Conservation (phyloP, 1,284 basidiomycete genomes). For the Apiotrichum porosum region DNA sequence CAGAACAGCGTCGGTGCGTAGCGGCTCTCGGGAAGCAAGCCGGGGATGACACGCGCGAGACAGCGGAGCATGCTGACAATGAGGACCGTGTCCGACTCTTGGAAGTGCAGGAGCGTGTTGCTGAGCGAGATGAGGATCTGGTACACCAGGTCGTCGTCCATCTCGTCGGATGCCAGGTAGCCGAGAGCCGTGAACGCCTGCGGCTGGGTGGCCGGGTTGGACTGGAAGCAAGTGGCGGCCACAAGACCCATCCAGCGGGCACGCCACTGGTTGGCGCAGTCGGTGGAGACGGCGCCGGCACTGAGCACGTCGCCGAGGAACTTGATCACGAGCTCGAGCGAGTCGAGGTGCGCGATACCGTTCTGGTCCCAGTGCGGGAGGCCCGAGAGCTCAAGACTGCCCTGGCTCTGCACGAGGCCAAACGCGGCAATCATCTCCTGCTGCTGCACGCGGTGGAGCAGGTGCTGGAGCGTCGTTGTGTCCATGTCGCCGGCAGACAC, state of each 20-base stretch:
- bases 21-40: constrained; percentile 62
- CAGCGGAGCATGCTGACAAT: constrained; percentile 82
- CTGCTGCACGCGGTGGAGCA: constrained; percentile 61
- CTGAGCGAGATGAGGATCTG: constrained; percentile 50
- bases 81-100: constrained; percentile 45
- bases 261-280: constrained; percentile 83
- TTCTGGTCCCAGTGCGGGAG: constrained; percentile 47
- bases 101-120: constrained; percentile 50
- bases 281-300: constrained; percentile 58
- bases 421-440: constrained; percentile 64
- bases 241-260: constrained; percentile 89
- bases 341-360: constrained; percentile 62
- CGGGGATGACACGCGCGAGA: constrained; percentile 69
- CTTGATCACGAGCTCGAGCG: constrained; percentile 62
- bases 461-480: constrained; percentile 35
- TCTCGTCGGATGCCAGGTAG: constrained; percentile 66
- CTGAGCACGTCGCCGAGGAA: constrained; percentile 64
- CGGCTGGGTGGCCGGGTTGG: constrained; percentile 81
- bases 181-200: constrained; percentile 83
- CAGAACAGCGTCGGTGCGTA: constrained; percentile 75
- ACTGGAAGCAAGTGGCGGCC: constrained; percentile 88
- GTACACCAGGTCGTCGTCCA: constrained; percentile 54
- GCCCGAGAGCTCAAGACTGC: constrained; percentile 19
- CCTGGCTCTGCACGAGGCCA: constrained; percentile 54
- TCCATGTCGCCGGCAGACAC: constrained; percentile 37